A percentile compares a stretch with the other conserved stretches of the same genome.
phyloP scores from a whole-genome alignment of 2,329 filamentous ascomycete genomes.

The Blastomyces parvus region DNA sequence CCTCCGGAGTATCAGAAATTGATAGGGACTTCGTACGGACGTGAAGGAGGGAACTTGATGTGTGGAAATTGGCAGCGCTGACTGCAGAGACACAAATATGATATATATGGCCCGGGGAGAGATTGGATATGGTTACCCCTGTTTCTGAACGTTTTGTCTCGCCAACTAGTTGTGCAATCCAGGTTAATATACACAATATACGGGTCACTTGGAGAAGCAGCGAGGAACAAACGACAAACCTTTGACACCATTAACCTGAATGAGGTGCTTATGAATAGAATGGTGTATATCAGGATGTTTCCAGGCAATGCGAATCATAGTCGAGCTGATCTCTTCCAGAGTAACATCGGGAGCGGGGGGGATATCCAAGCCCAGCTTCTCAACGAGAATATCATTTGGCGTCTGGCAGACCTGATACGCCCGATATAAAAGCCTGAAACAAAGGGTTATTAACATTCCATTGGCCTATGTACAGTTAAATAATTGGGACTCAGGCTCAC shows the following conservation, averaged over 20 bases:
- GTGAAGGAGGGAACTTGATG: constrained; percentile 74
- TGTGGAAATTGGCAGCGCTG: constrained; percentile 84
- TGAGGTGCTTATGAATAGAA: constrained; percentile 74
- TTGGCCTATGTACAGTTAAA: neutral
- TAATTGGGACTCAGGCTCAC: constrained; percentile 24
- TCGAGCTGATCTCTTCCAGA: constrained; percentile 76
- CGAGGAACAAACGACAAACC: constrained; percentile 42
- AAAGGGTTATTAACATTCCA: constrained; percentile 2
- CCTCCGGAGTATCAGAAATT: constrained; percentile 28
- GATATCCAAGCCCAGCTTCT: constrained; percentile 86
- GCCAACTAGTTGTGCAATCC: constrained; percentile 51
- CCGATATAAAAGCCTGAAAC: constrained; percentile 65
- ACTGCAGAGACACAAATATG: constrained; percentile 89
- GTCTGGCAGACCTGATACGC: constrained; percentile 84
- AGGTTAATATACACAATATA: constrained; percentile 11
- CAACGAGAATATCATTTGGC: constrained; percentile 81
- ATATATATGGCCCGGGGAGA: constrained; percentile 81
- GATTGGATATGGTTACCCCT: constrained; percentile 80
- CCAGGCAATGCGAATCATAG: constrained; percentile 87
- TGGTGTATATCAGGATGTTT: constrained; percentile 58
- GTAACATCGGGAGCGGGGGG: constrained; percentile 83
- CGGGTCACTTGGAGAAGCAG: constrained; percentile 3
- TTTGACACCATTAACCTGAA: constrained; percentile 88
- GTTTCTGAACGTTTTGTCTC: constrained; percentile 73
- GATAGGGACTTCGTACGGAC: constrained; percentile 59